Conservation (phyloP, 768 basidiomycete species). For the Mycena indigotica region DNA sequence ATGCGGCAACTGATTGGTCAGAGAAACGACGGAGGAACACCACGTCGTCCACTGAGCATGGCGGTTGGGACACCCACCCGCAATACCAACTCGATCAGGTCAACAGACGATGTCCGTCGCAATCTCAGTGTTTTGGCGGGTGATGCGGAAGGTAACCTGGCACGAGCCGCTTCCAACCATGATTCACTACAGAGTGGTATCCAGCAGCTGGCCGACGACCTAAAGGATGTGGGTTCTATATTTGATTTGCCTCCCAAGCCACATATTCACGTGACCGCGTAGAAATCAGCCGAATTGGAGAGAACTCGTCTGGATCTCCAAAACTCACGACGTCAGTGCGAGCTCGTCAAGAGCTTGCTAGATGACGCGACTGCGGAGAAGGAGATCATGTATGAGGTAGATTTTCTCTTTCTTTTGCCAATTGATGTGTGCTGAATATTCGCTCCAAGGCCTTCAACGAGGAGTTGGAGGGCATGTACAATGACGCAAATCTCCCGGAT, state of each 20-base stretch:
- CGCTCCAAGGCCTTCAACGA: slow-evolving; percentile 85
- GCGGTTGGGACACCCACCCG: slow-evolving; percentile 29
- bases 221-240: slow-evolving; percentile 55
- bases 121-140: slow-evolving; percentile 55
- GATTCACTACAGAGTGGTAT: slow-evolving; percentile 57
- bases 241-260: not conserved
- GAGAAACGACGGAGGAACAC: slow-evolving; percentile 56
- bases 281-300: slow-evolving; percentile 70
- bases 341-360: slow-evolving; percentile 76
- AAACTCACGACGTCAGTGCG: slow-evolving; percentile 71
- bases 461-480: slow-evolving; percentile 89
- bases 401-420: slow-evolving; percentile 19
- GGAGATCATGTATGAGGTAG: slow-evolving; percentile 90
- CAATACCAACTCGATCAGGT: slow-evolving; percentile 22
- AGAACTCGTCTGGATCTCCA: slow-evolving; percentile 64
- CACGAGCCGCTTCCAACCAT: slow-evolving; percentile 53
- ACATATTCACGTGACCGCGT: not conserved
- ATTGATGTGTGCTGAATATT: not conserved
- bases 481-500: slow-evolving; percentile 78
- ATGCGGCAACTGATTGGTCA: slow-evolving; percentile 75
- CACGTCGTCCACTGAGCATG: slow-evolving; percentile 48
- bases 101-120: slow-evolving; percentile 39
- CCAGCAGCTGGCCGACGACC: slow-evolving; percentile 47
- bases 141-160: slow-evolving; percentile 62
- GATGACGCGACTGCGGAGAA: slow-evolving; percentile 82